Percentiles rank a stretch among this genome's conserved stretches.
Conservation (phyloP, 2,329 filamentous ascomycete genomes). For the Ceratocystis papillata region DNA sequence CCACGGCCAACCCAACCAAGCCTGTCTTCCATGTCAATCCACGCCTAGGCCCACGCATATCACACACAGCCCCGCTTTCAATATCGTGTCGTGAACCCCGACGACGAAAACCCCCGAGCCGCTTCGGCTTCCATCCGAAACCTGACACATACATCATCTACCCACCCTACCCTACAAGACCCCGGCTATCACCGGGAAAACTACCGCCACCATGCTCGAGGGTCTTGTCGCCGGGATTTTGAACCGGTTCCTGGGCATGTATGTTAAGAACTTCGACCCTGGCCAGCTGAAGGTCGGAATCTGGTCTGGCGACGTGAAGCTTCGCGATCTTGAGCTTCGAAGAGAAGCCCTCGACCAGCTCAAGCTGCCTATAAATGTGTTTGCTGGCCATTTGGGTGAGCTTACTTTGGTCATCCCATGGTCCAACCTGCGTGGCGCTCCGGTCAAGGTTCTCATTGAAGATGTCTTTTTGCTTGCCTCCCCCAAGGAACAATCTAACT, state of each 20-base stretch:
- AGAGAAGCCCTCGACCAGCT: conserved; percentile 94
- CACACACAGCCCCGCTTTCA: not conserved
- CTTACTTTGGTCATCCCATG: conserved; percentile 90
- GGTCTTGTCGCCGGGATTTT: conserved; percentile 91
- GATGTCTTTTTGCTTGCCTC: conserved; percentile 94
- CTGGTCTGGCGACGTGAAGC: conserved; percentile 96
- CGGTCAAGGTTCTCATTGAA: conserved; percentile 88
- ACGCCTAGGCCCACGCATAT: not conserved
- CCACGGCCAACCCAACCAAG: not conserved
- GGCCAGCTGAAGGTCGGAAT: conserved; percentile 97
- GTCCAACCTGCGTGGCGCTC: conserved; percentile 91
- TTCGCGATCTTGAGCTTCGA: conserved; percentile 82
- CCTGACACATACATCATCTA: not conserved
- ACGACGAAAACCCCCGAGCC: not conserved
- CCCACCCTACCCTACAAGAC: not conserved
- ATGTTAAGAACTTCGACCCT: conserved; percentile 98
- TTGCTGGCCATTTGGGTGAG: conserved; percentile 85
- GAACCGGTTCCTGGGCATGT: conserved; percentile 99
- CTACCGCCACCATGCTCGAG: conserved; percentile 63
- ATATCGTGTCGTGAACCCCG: no score
- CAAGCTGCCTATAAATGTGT: conserved; percentile 89
- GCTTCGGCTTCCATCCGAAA: not conserved
- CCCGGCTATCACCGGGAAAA: conserved; percentile 7
- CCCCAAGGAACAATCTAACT: conserved; percentile 88
- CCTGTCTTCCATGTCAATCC: not conserved